Evolutionary conservation across 768 basidiomycete species (phyloP), one percentile per base, ranked within the genome.

Genomic region (Termitomyces sp.): DNA sequence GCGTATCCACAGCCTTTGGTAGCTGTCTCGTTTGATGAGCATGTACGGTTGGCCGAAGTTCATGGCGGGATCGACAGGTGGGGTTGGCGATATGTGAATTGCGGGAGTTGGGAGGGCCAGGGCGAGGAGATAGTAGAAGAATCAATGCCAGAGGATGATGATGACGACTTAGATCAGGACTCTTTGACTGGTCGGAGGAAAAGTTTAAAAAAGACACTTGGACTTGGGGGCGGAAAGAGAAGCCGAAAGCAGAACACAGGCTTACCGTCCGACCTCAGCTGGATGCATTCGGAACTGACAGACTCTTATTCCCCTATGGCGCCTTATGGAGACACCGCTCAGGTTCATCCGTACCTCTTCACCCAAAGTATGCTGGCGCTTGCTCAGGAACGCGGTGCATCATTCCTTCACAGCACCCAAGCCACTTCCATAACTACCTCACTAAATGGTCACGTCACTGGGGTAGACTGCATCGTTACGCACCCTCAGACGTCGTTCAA

Each of bases 51-150:
- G 9, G 90, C 92, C 4, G 68, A 81, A 50, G 76, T 87, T 63
- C 85, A 88, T 69, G 78, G 79, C 56, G 93, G 92, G 3, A 69
- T 76, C 31, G 78, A 82, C 29, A 73, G 84, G n/a, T 94, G 91
- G 92, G 92, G 92, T 0, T 94, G 89, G 82, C 74, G 93, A 46
- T 83, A 79, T 63, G 85, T 93, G 37, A 74, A 76, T n/a, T 88
- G 85, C 61, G 85, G 86, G 5, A 83, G 76, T 60, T 90, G 88
- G 88, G 79, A 83, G 61, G 88, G 88, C n/a, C 73, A 75, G 7
- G 84, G 82, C 2, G 79, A 81, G 61, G 61, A 57, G 5, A 60
- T 59, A 26, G 59, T 44, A 32, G 60, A 63, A 13, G 67, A 56
- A 26, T 8, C 32, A 26, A 37, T 9, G 4, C 16, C 36, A 5